These are phyloP conservation scores for Gossypium longicalyx DNA, from an alignment of 345 rosid genomes.

Conservation along the genomic window DNA sequence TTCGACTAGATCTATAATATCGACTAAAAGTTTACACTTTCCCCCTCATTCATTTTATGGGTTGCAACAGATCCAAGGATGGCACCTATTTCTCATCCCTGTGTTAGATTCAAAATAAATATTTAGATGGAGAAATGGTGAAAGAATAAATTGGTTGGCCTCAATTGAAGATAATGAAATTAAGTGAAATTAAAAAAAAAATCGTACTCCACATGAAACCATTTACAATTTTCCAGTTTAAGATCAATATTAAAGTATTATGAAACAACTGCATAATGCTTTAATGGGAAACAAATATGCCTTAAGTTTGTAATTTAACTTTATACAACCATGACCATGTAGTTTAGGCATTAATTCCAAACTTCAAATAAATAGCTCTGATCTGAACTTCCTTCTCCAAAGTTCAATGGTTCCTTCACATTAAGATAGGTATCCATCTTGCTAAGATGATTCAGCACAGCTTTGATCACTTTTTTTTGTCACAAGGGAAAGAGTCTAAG, in stretches of 20 bases:
- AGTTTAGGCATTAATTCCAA: constrained; percentile 18
- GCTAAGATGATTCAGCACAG: constrained; percentile 36
- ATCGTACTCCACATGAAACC: not conserved
- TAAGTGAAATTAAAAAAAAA: not conserved
- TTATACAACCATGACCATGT: not conserved
- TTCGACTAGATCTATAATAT: no score
- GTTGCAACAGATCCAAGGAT: no score
- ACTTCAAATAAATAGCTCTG: constrained; percentile 36
- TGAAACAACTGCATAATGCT: not conserved
- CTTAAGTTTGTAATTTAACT: not conserved
- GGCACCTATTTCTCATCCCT: no score
- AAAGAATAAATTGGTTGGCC: no score
- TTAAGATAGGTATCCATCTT: constrained; percentile 26
- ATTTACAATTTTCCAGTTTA: not conserved
- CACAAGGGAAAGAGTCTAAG: constrained; percentile 29
- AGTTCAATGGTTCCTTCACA: constrained; percentile 31
- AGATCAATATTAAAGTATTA: not conserved
- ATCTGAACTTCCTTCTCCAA: constrained; percentile 32
- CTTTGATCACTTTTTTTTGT: constrained; percentile 33
- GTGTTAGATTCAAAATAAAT: no score
- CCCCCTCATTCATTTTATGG: no score
- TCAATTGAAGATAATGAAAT: no score
- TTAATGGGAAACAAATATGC: not conserved
- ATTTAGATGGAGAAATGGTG: no score
- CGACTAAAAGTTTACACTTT: no score